Evolutionary conservation across 2,329 filamentous ascomycete genomes (phyloP).

Genomic region (Colletotrichum sp.): DNA sequence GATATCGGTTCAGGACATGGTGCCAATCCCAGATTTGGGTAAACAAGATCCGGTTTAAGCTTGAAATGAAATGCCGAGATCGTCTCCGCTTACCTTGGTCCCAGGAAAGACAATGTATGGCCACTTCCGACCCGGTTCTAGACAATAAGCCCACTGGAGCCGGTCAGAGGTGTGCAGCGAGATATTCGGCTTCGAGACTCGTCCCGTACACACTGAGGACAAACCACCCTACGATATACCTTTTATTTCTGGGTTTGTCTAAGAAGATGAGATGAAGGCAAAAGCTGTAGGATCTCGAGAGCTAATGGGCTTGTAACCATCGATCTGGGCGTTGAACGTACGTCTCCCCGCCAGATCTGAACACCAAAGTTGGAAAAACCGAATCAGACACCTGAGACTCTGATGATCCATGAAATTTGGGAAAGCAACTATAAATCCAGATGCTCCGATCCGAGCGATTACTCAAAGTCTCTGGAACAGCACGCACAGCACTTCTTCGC

Average conservation of each 20-base stretch:
- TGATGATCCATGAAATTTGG: background rate
- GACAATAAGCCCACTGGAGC: rapidly evolving
- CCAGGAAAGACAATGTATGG: rapidly evolving
- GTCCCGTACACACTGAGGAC: background rate
- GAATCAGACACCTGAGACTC: rapidly evolving
- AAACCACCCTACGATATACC: rapidly evolving
- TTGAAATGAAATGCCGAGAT: background rate
- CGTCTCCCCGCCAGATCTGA: background rate
- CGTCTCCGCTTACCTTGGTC: rapidly evolving
- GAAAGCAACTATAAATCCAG: background rate
- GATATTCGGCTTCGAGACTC: background rate
- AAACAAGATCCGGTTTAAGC: background rate
- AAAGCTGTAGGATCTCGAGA: rapidly evolving
- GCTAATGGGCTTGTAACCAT: rapidly evolving
- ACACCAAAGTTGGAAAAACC: rapidly evolving
- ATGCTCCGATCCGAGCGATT: rapidly evolving
- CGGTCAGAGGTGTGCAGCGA: background rate
- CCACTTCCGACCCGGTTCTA: background rate
- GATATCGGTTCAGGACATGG: rapidly evolving
- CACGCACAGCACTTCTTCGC: background rate
- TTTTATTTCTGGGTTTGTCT: background rate
- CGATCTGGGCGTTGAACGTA: rapidly evolving
- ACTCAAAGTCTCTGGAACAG: background rate
- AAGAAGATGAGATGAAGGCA: background rate
- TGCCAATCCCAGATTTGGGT: background rate